Percentiles rank a stretch among this genome's conserved stretches.
Evolutionary conservation across 2,329 filamentous ascomycete species (phyloP).

Genomic region (Tothia fuscella): DNA sequence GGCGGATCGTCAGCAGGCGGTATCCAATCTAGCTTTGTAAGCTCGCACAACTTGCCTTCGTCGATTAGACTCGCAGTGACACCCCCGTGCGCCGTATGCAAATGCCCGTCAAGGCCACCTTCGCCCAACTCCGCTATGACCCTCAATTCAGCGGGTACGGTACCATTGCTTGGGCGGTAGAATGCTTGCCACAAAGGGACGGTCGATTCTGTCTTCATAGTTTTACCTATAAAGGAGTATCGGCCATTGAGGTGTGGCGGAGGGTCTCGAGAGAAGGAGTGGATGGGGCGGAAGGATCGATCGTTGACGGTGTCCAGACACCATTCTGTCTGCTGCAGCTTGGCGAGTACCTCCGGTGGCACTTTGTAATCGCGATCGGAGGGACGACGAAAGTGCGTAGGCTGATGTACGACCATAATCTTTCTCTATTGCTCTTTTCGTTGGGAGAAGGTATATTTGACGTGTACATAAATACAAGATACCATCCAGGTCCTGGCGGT

Average conservation of each 20-base stretch:
- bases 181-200: constrained; percentile 1
- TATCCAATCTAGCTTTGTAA: too few species aligned
- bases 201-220: background rate
- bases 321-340: constrained; percentile 1
- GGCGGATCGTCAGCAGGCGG: too few species aligned
- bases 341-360: background rate
- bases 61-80: background rate
- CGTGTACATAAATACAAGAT: too few species aligned
- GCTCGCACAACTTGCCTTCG: too few species aligned
- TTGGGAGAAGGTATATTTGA: too few species aligned
- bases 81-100: constrained; percentile 2
- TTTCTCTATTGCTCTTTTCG: too few species aligned
- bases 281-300: background rate
- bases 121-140: background rate
- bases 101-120: background rate
- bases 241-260: background rate
- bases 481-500: too few species aligned
- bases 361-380: background rate
- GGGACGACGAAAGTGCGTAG: background rate
- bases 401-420: background rate
- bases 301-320: constrained; percentile 3
- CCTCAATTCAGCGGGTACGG: background rate
- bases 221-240: background rate
- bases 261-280: background rate
- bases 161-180: background rate